Evolutionary conservation across 768 basidiomycete species (phyloP).

Genomic region (Lepiota brunneoincarnata): DNA sequence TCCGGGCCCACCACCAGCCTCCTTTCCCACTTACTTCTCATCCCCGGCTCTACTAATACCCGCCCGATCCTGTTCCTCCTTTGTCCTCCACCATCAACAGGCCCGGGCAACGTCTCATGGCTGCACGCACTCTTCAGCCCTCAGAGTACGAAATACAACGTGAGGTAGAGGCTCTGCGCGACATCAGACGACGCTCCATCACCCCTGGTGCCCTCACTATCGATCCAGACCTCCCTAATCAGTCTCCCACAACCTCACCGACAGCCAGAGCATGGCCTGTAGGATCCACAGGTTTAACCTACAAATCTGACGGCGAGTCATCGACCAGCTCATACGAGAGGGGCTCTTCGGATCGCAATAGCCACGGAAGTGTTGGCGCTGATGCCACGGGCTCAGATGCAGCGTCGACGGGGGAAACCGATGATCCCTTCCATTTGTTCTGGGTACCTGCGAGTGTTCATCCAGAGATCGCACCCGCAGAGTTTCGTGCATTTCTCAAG

Average conservation of each 20-base stretch:
- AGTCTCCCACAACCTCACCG: conserved; percentile 58
- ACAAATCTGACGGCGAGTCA: conserved; percentile 18
- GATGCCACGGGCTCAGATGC: conserved; percentile 15
- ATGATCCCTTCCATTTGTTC: conserved; percentile 90
- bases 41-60: not conserved
- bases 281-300: conserved; percentile 19
- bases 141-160: conserved; percentile 84
- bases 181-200: conserved; percentile 81
- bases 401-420: conserved; percentile 39
- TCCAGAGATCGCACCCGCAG: conserved; percentile 95
- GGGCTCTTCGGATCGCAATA: conserved; percentile 21
- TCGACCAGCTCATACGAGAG: conserved; percentile 17
- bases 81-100: conserved; percentile 9
- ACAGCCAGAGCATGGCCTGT: conserved; percentile 50
- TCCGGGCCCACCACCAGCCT: not conserved
- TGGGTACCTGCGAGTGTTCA: conserved; percentile 98
- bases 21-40: not conserved
- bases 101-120: conserved; percentile 26
- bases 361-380: conserved; percentile 21
- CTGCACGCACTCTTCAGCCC: conserved; percentile 59
- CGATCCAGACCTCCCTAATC: conserved; percentile 89
- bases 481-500: conserved; percentile 93
- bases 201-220: conserved; percentile 80
- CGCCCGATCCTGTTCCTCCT: not conserved
- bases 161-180: conserved; percentile 82